These are phyloP conservation scores for Zangia roseola DNA, from an alignment of 768 basidiomycete genomes.

Conservation along the genomic window DNA sequence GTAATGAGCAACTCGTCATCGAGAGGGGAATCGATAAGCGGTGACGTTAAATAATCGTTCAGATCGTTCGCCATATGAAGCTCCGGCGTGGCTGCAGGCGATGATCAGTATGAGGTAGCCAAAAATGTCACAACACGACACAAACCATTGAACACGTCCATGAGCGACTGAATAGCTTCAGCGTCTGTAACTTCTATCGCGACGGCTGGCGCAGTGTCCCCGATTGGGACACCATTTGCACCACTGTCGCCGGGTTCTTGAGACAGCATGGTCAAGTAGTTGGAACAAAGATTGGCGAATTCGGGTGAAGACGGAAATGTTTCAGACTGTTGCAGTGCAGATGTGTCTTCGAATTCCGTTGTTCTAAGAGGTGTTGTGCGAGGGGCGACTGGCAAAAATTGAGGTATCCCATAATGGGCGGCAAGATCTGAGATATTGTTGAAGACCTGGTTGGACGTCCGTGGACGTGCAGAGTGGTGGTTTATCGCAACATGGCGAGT, in stretches of 20 bases:
- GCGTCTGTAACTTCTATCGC: conserved; percentile 21
- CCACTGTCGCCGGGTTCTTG: conserved; percentile 44
- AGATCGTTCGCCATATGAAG: conserved; percentile 37
- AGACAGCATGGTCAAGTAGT: conserved; percentile 70
- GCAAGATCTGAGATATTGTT: conserved; percentile 65
- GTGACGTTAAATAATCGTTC: conserved; percentile 47
- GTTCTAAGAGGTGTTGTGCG: conserved; percentile 50
- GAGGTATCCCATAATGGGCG: conserved; percentile 78
- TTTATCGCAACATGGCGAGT: conserved; percentile 61
- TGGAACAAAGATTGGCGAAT: conserved; percentile 47
- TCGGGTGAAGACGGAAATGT: conserved; percentile 35
- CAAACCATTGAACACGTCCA: conserved; percentile 41
- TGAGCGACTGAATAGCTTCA: conserved; percentile 37
- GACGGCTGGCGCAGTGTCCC: conserved; percentile 28
- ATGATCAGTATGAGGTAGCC: background rate
- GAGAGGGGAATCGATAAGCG: conserved; percentile 45
- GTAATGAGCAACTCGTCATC: conserved; percentile 46
- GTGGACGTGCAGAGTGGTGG: conserved; percentile 52
- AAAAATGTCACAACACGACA: background rate
- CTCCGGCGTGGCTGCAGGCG: conserved; percentile 36
- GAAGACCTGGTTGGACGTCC: conserved; percentile 68
- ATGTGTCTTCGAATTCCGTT: conserved; percentile 34
- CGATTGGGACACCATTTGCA: conserved; percentile 31
- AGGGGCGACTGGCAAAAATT: conserved; percentile 66
- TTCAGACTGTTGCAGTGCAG: conserved; percentile 24